Percentiles rank a stretch among this genome's conserved stretches.
Conservation (phyloP, 495 filamentous ascomycete genomes). For the Bacidia rubella region DNA sequence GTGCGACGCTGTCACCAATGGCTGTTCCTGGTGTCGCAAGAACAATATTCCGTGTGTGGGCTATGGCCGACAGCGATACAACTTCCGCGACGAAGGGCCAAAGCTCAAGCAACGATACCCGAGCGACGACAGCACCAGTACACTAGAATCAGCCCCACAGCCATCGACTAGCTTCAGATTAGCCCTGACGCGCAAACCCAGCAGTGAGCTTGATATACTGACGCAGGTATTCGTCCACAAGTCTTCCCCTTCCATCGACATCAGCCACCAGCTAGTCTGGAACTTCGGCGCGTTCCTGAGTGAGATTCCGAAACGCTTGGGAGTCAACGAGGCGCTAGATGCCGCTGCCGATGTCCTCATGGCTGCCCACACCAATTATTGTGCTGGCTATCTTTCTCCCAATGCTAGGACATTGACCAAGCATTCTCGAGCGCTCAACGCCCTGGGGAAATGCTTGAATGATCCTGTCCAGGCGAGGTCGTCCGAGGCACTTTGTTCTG, state of each 20-base stretch:
- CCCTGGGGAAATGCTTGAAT: conserved; percentile 26
- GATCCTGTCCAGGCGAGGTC: conserved; percentile 25
- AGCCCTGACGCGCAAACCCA: not conserved
- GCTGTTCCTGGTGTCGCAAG: conserved; percentile 35
- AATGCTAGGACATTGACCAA: conserved; percentile 22
- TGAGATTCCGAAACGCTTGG: conserved; percentile 28
- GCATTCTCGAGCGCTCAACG: conserved; percentile 26
- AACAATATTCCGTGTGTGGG: conserved; percentile 32
- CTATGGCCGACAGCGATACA: conserved; percentile 33
- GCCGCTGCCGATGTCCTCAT: conserved; percentile 26
- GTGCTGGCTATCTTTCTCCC: not conserved
- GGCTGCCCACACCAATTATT: conserved; percentile 23
- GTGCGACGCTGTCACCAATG: conserved; percentile 24
- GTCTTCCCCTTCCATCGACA: conserved; percentile 24
- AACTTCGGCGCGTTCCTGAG: conserved; percentile 28
- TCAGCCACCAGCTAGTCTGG: conserved; percentile 31
- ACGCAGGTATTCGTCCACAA: conserved; percentile 19
- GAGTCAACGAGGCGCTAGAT: conserved; percentile 31
- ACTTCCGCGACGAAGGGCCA: conserved; percentile 29
- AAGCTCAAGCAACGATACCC: not conserved
- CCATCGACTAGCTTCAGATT: not conserved
- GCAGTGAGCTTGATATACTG: conserved; percentile 7
- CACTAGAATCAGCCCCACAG: not conserved
- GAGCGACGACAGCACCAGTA: not conserved
- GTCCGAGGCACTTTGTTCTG: conserved; percentile 31